Conservation (phyloP, 768 basidiomycete genomes). For the Pulveroboletus sp. region DNA sequence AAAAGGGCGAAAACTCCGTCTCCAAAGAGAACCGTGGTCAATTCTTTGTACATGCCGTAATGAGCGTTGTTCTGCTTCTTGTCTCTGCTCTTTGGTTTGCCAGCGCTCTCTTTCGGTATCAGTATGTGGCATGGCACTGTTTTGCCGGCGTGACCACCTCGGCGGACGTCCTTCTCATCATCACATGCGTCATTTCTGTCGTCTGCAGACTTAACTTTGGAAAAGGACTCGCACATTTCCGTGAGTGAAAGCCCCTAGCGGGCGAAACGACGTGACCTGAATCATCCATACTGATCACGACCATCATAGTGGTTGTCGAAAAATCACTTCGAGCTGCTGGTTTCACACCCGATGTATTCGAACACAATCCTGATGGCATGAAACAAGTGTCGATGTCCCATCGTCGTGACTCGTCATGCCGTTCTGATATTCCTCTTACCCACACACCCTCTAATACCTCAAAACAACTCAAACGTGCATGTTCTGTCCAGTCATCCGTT, state of each 20-base stretch:
- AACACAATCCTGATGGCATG: too few species aligned
- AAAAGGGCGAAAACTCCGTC: conserved; percentile 48
- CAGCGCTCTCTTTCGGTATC: conserved; percentile 38
- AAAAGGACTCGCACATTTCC: conserved; percentile 49
- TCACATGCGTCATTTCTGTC: conserved; percentile 41
- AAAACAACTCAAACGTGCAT: background rate
- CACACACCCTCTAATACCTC: background rate
- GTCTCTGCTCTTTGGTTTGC: conserved; percentile 42
- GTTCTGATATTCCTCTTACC: too few species aligned
- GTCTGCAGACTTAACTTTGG: conserved; percentile 54
- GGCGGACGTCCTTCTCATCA: conserved; percentile 39
- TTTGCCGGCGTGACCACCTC: conserved; percentile 43
- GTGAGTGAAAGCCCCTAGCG: conserved; percentile 31
- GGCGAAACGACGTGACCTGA: too few species aligned
- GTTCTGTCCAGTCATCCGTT: background rate
- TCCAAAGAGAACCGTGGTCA: conserved; percentile 40
- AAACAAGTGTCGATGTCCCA: too few species aligned
- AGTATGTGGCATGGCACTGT: conserved; percentile 33
- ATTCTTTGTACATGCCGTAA: conserved; percentile 37
- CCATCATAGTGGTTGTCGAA: conserved; percentile 14
- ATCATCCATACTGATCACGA: background rate
- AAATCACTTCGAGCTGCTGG: conserved; percentile 13
- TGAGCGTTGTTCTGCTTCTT: conserved; percentile 37
- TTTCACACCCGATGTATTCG: conserved; percentile 17
- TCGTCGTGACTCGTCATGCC: too few species aligned